Percentiles rank a stretch among this genome's conserved stretches.
phyloP scores from a whole-genome alignment of 129 eudicot genomes.

The Saposhnikovia divaricata region DNA sequence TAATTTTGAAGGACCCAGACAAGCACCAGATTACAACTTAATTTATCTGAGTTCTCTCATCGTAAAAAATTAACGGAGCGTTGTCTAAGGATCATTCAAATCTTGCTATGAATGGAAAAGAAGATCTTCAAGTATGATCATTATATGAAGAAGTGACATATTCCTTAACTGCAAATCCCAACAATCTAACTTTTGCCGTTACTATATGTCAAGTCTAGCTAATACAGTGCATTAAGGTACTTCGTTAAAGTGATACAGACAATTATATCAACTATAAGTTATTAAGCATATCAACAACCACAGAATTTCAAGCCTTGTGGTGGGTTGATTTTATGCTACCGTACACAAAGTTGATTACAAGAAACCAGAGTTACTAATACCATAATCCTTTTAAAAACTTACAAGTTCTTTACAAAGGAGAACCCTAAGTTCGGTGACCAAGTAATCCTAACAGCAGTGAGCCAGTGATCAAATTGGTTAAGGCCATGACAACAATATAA shows the following conservation, averaged over 20 bases:
- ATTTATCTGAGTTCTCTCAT: not conserved
- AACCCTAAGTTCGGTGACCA: not conserved
- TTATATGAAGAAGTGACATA: not conserved
- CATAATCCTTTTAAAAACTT: not conserved
- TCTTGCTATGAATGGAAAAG: not conserved
- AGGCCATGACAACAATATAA: not conserved
- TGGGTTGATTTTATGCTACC: not conserved
- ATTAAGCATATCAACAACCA: not conserved
- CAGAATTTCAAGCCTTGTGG: not conserved
- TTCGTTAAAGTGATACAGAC: not conserved
- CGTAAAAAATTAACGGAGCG: not conserved
- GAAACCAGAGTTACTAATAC: not conserved
- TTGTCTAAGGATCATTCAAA: not conserved
- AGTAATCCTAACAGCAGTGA: not conserved
- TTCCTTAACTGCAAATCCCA: not conserved
- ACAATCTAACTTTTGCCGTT: not conserved
- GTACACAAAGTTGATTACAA: not conserved
- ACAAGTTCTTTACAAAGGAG: not conserved
- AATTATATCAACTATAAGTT: not conserved
- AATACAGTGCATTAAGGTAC: not conserved
- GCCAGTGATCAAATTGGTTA: not conserved
- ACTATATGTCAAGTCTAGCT: not conserved
- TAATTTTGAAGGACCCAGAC: not conserved
- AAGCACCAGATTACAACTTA: not conserved
- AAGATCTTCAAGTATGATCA: not conserved